Base-by-base conservation (phyloP, 2,329 filamentous ascomycete species). In the Alternaria viburni region DNA sequence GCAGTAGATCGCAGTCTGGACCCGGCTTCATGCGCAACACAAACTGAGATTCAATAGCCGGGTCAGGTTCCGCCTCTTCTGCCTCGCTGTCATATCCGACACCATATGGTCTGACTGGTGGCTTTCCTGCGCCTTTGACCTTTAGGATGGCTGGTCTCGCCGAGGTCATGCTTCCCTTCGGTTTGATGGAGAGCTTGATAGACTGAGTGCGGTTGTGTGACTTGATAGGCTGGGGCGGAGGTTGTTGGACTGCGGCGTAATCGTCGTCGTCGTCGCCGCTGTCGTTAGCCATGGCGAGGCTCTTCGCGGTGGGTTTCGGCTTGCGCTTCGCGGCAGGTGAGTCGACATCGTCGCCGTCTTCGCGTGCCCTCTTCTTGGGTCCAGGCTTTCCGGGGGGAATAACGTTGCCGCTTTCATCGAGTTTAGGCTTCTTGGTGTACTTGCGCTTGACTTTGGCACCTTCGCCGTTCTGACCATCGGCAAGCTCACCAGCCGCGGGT, bases 41-140 rank as follows among this genome's bases (percentile, higher is more conserved):
- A 69, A 98, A 93, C 68, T 96, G 91, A 74, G 95, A 91, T 79
- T 98, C 95, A 64, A 97, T 92, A 1, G 91, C 87, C 0, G 96
- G 96, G 74, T 99, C 96, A 10, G 84, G 81, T 79, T 99, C 96
- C 13, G 90, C 89, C 75, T 98, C 96, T 59, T 93, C 96, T 12
- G 94, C 93, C 80, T 98, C 96, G 4, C 94, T 97, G 78, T 99
- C 96, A 80, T 98, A 99, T 8, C 95, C 96, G 59, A 97, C 93
- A 55, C 96, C 96, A 1, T 88, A 87, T 6, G 89, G 89, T 67
- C 92, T 62, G 11, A 60, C 46, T 1, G 77, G 78, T 3, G 75
- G 72, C 59, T 74, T 79, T 6, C 77, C 77, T 0, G 67, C 67
- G 19, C 76, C 74, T 54, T 78, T 79, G 64, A 80, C 68, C 62